A percentile compares a stretch with the other conserved stretches of the same genome.
phyloP scores from a whole-genome alignment of 106 monocot species.

The Dactylorhiza incarnata region DNA sequence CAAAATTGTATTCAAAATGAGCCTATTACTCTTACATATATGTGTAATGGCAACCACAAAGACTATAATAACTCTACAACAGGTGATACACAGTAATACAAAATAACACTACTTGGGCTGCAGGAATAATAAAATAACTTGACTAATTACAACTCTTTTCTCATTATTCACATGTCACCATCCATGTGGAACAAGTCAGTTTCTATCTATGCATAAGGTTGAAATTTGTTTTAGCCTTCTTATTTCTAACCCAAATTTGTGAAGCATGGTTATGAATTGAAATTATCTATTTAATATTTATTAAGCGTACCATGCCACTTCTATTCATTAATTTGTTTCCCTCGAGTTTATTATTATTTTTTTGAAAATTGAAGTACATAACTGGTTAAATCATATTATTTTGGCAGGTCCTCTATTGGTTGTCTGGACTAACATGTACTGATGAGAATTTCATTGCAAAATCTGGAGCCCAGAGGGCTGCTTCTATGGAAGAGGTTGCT shows the following conservation, averaged over 20 bases:
- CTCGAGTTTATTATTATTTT: background rate
- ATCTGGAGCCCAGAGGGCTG: slow-evolving; percentile 82
- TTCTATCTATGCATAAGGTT: background rate
- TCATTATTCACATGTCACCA: background rate
- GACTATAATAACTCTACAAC: no score
- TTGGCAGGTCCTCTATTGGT: slow-evolving; percentile 81
- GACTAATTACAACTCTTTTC: background rate
- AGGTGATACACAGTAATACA: no score
- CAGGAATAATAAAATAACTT: no score
- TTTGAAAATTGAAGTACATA: background rate
- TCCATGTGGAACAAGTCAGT: background rate
- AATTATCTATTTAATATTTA: background rate
- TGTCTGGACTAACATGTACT: slow-evolving; percentile 87
- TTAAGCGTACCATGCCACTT: background rate
- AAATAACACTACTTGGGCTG: no score
- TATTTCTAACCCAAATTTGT: background rate
- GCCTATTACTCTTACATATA: no score
- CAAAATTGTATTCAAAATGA: no score
- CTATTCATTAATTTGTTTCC: background rate
- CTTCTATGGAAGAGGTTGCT: slow-evolving; percentile 58
- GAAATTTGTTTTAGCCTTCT: background rate
- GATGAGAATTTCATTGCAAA: slow-evolving; percentile 93
- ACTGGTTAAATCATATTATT: background rate
- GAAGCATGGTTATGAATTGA: background rate
- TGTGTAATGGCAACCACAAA: no score